Evolutionary conservation across 192 early-diverging fungal genomes (phyloP).

Genomic region (Coemansia sp.): DNA sequence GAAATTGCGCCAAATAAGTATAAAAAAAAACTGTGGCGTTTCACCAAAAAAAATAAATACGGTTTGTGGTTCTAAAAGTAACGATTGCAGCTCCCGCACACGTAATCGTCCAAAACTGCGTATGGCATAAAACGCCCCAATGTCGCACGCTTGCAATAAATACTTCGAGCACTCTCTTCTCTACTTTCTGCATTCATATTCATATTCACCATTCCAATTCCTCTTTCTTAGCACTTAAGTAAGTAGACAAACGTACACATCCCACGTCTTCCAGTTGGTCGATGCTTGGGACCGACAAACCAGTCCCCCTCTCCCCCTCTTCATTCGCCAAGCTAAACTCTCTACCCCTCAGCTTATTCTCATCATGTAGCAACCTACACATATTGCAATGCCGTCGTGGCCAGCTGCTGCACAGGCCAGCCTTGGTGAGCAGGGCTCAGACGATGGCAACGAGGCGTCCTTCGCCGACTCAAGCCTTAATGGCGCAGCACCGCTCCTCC

Average conservation of each 20-base stretch:
- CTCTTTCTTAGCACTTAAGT: background rate
- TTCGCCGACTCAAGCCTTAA: background rate
- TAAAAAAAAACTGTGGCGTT: background rate
- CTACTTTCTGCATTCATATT: background rate
- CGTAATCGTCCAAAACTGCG: background rate
- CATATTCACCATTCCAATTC: background rate
- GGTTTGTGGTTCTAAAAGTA: background rate
- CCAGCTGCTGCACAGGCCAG: background rate
- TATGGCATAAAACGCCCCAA: background rate
- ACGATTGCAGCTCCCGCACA: background rate
- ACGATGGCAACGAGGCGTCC: background rate
- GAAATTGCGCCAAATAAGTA: background rate
- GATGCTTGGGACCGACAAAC: background rate
- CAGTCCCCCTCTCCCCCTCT: background rate
- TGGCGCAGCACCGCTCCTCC: background rate
- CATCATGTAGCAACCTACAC: background rate
- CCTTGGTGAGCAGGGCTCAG: background rate
- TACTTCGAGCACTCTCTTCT: background rate
- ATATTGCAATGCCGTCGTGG: background rate
- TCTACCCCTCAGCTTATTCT: background rate
- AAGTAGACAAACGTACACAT: background rate
- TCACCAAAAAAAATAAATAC: background rate
- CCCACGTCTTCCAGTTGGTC: background rate
- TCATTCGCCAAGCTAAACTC: background rate
- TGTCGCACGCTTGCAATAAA: background rate